Base-by-base conservation (phyloP, 345 rosid species). In the Ceriops zippeliana region DNA sequence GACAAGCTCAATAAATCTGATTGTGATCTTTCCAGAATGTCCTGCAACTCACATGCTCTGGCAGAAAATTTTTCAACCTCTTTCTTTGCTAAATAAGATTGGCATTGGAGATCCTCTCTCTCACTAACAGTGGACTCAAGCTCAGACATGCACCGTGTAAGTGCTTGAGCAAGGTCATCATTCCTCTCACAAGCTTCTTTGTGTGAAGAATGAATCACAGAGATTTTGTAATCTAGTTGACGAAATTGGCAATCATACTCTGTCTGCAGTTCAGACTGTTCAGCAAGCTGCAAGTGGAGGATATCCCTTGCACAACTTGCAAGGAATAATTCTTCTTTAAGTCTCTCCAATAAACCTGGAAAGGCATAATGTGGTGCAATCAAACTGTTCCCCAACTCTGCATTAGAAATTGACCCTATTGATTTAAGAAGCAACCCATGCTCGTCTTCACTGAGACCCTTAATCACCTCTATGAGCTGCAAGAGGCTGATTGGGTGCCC, bases 261-360 rank as follows among this genome's bases (percentile, higher is more conserved):
- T 26, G 28, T 72, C 74, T 69, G 90, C 70, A 81, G 65, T 78
- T 66, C 68, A 66, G 85, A 84, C 58, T 78, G 86, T 69, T 93
- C 97, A 64, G 74, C 65, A 30, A 93, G 79, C 74, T 90, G 95
- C 79, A 83, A 62, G 56, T 77, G 76, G 62, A 80, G 75, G 69
- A 89, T 74, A 80, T 88, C 86, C 73, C 84, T 90, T 35, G 66
- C 65, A 70, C 83, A 79, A 47, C 73, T 82, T 32, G 87, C 52
- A 49, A 87, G 70, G 69, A 82, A 85, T 52, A 91, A 69, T 64
- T 89, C 88, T 70, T 89, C 93, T 46, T 78, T 83, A 42, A 91
- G 76, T 82, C 78, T 81, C 76, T 82, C 91, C 10, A 34, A 34
- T 63, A 83, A 52, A 69, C 52, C 75, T 17, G 24, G 52, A 73